phyloP scores from a whole-genome alignment of 305 asterid genomes.

The Ruellia speciosa region DNA sequence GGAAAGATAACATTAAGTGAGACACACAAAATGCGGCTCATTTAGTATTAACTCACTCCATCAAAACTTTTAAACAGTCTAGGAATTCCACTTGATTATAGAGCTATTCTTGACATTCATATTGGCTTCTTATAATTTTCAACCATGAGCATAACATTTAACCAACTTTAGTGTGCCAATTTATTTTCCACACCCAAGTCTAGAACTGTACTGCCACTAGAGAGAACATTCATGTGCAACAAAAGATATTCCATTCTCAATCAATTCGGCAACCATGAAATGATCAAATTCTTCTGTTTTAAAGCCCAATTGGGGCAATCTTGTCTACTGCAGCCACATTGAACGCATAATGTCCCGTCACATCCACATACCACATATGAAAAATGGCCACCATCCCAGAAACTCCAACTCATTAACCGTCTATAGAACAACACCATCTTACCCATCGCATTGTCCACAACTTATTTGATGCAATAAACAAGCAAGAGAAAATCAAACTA shows the following conservation, averaged over 20 bases:
- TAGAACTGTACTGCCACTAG: slow-evolving; percentile 10
- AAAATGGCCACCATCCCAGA: neutral
- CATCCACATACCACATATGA: neutral
- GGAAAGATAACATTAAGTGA: neutral
- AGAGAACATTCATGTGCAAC: neutral
- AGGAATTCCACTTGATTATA: neutral
- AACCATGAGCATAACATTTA: slow-evolving; percentile 3
- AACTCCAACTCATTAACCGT: neutral
- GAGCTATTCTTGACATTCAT: neutral
- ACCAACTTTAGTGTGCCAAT: neutral
- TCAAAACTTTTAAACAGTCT: neutral
- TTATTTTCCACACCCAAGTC: slow-evolving; percentile 13
- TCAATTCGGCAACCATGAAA: neutral
- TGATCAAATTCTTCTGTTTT: neutral
- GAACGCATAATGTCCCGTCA: neutral
- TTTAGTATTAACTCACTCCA: neutral
- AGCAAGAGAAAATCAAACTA: neutral
- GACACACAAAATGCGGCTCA: neutral
- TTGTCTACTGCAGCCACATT: neutral
- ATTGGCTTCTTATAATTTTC: neutral
- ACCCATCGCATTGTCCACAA: neutral
- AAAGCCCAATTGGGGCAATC: neutral
- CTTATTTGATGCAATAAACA: neutral
- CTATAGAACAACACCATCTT: neutral
- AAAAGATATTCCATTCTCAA: neutral